Evolutionary conservation across 495 filamentous ascomycete genomes (phyloP), one percentile per base, ranked within the genome.

Genomic region (Trichoderma reesei): DNA sequence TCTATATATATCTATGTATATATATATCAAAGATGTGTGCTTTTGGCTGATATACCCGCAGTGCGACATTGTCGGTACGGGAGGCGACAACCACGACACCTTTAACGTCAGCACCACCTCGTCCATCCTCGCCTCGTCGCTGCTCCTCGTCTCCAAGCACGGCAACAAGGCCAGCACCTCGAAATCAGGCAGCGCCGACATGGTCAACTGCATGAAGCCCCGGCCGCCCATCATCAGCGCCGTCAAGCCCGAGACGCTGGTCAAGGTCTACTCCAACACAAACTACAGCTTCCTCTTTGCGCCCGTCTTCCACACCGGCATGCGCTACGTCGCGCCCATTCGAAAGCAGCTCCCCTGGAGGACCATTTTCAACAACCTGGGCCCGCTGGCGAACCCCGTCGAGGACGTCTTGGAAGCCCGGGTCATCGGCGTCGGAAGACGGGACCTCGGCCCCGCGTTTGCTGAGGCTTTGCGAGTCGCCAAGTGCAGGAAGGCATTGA

Each of bases 21-120:
- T 44, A 20, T 37, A 37, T 16, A 31, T 14, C 31, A n/a, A 54
- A 64, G 5, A 41, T 63, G 63, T n/a, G n/a, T n/a, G n/a, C n/a
- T 31, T 65, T n/a, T 61, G 37, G 51, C 16, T 54, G 13, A 18
- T 38, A 18, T 48, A 60, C 39, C 1, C 18, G 31, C 66, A 92
- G 88, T 93, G 92, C 75, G 95, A 99, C 73, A 96, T 99, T 69
- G 95, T 98, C 56, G 95, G 95, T 69, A 99, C 95, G 14, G 95
- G 95, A 61, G 95, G 95, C 71, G 94, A 98, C 77, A 88, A 88
- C 39, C 91, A 97, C 79, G 89, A 91, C 73, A 99, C 95, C 20
- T 98, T 96, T 85, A 99, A 99, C 73, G 90, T 99, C 73, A 91
- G 87, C 67, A 98, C 94, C 3, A 96, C 93, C 7, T 84, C 95